Evolutionary conservation across 495 filamentous ascomycete genomes (phyloP), one percentile per base, ranked within the genome.

Genomic region (Tuber calosporum): DNA sequence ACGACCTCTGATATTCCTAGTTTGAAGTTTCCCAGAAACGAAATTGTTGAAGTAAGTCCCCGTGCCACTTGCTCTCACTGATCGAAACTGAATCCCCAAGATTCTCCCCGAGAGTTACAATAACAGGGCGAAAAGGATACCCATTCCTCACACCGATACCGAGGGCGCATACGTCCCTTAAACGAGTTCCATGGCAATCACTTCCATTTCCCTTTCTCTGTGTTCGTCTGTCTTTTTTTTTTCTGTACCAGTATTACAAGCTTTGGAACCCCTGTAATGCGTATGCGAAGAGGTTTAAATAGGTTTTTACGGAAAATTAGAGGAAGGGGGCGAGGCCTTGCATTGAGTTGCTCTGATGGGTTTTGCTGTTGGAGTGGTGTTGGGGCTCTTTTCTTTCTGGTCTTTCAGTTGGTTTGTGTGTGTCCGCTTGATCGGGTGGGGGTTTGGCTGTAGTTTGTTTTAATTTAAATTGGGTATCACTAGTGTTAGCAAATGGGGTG

Each of bases 101-200:
- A 97, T 99, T 72, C 97, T 99, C 71, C 96, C 96, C 2, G 92
- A 94, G 69, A 93, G 92, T 58, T 99, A 99, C 81, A 93, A 97
- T 83, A 99, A 99, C 82, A 91, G 93, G 82, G 91, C 93, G 26
- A 93, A 91, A 79, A 89, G 94, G 71, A 92, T 99, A 77, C 88
- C 89, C 76, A 93, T 94, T 73, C 88, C 89, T 26, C 76, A 78
- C 38, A 78, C 76, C 66, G 73, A 71, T 66, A 67, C 67, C 19
- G 70, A 70, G 17, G 76, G 76, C 1, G 53, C 58, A 38, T 78
- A 78, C 15, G 70, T 78, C 36, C 43, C 74, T 62, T 78, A 68
- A 62, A 6, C 26, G 1, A 62, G 26, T 4, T 15, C 30, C 34
- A 4, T 62, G 4, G 26, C 13, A 34, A 34, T 62, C 4, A 34